Percentiles rank a stretch among this genome's conserved stretches.
These are phyloP conservation scores for Crotalaria pallida DNA, from an alignment of 306 rosid genomes.

Conservation along the genomic window DNA sequence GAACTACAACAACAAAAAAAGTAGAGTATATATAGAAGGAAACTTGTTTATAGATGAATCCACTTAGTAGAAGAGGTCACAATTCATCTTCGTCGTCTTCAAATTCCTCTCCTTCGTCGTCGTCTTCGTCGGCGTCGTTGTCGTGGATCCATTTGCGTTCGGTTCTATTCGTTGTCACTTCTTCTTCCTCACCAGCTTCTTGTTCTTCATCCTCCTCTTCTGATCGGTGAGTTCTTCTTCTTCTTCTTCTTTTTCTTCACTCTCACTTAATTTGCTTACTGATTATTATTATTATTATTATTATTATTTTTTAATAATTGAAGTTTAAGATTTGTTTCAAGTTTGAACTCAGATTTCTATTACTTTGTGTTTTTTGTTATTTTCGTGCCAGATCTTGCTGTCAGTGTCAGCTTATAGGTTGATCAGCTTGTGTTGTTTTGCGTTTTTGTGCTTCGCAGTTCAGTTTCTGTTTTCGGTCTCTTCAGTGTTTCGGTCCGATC, in stretches of 20 bases:
- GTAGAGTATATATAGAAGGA: constrained; percentile 23
- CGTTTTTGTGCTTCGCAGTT: constrained; percentile 15
- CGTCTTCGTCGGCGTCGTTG: constrained; percentile 60
- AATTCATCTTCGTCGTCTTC: constrained; percentile 82
- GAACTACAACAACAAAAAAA: too few species aligned
- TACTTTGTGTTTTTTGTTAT: constrained; percentile 23
- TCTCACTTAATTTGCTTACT: too few species aligned
- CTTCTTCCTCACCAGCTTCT: constrained; percentile 98
- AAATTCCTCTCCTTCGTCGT: constrained; percentile 66
- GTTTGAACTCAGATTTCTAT: constrained; percentile 29
- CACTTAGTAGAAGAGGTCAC: constrained; percentile 70
- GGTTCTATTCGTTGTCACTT: constrained; percentile 88
- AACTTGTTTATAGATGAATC: constrained; percentile 68
- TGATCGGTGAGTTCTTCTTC: constrained; percentile 93
- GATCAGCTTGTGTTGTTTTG: constrained; percentile 38
- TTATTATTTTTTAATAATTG: background rate
- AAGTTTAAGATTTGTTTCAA: constrained; percentile 5
- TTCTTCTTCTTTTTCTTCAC: background rate
- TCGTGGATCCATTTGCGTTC: constrained; percentile 99
- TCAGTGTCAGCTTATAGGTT: constrained; percentile 42
- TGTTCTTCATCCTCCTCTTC: constrained; percentile 79
- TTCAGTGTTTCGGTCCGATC: constrained; percentile 22
- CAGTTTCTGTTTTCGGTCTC: constrained; percentile 27
- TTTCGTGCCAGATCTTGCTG: constrained; percentile 54
- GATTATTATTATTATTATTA: background rate